These are phyloP conservation scores for Silene latifolia DNA, from an alignment of 148 eudicot genomes.

Conservation along the genomic window DNA sequence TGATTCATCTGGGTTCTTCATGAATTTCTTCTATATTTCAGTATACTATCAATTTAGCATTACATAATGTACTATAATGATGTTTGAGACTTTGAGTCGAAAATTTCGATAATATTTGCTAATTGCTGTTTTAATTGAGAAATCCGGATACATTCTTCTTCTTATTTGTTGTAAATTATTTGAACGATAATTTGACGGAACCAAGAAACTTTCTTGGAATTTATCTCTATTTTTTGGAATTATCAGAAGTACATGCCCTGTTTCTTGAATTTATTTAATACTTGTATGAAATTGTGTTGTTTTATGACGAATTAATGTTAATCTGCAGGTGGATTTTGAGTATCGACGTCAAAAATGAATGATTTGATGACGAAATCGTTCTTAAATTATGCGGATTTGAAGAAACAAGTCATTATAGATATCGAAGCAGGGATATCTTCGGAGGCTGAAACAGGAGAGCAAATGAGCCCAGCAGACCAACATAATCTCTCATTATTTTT, in stretches of 20 bases:
- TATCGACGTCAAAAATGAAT: slow-evolving; percentile 47
- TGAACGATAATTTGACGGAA: not conserved
- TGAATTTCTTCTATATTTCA: not conserved
- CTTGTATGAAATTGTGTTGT: not conserved
- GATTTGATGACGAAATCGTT: slow-evolving; percentile 90
- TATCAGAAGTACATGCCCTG: slow-evolving; percentile 18
- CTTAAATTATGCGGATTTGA: slow-evolving; percentile 73
- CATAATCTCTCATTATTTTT: slow-evolving; percentile 61
- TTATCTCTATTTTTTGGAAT: not conserved
- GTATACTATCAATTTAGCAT: not conserved
- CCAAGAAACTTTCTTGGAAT: slow-evolving; percentile 3
- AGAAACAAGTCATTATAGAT: slow-evolving; percentile 63
- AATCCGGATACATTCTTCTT: too few relatives aligned
- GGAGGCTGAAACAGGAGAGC: slow-evolving; percentile 35
- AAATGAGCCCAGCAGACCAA: slow-evolving; percentile 45
- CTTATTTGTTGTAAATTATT: not conserved
- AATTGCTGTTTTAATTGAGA: not conserved
- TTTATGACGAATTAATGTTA: slow-evolving; percentile 2
- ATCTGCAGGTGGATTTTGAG: slow-evolving; percentile 30
- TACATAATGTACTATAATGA: not conserved
- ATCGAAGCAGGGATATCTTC: slow-evolving; percentile 34
- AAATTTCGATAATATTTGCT: not conserved
- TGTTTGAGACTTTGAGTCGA: not conserved
- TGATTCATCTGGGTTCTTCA: not conserved
- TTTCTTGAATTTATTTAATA: not conserved